Conservation (phyloP, 768 basidiomycete species). For the Boletales sp. region DNA sequence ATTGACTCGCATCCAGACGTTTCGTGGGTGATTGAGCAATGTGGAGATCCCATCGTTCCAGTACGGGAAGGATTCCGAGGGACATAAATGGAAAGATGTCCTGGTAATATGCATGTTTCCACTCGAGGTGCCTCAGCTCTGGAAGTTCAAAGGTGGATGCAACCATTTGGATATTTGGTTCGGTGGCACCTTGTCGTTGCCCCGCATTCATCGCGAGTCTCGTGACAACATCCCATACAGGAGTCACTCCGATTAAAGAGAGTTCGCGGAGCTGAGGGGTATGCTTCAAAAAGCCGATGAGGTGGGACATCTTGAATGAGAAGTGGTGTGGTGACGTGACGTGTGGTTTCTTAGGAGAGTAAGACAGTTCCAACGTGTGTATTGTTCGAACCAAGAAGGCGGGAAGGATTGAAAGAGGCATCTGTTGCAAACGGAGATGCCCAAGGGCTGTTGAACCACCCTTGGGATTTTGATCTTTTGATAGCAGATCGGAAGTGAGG, state of each 20-base stretch:
- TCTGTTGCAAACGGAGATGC: slow-evolving; percentile 39
- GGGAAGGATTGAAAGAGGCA: slow-evolving; percentile 40
- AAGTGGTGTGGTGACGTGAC: slow-evolving; percentile 25
- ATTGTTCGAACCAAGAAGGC: slow-evolving; percentile 37
- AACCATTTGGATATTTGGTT: slow-evolving; percentile 4
- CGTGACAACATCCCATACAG: slow-evolving; percentile 34
- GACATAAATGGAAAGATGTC: slow-evolving; percentile 44
- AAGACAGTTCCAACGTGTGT: slow-evolving; percentile 41
- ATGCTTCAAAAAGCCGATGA: slow-evolving; percentile 34
- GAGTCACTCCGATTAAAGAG: slow-evolving; percentile 39
- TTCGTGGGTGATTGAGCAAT: slow-evolving; percentile 34
- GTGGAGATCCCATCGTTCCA: slow-evolving; percentile 44
- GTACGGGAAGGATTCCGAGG: slow-evolving; percentile 36
- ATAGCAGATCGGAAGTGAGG: slow-evolving; percentile 18
- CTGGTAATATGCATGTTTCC: slow-evolving; percentile 42
- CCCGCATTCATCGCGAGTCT: slow-evolving; percentile 8
- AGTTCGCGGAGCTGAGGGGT: slow-evolving; percentile 42
- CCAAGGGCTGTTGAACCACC: slow-evolving; percentile 13
- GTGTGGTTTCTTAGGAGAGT: slow-evolving; percentile 28
- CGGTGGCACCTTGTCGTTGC: slow-evolving; percentile 4
- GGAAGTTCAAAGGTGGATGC: slow-evolving; percentile 31
- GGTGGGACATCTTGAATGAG: slow-evolving; percentile 38
- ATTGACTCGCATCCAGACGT: slow-evolving; percentile 22
- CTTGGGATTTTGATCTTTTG: slow-evolving; percentile 2
- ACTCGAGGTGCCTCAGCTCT: slow-evolving; percentile 42